Conservation (phyloP, 208 protist species). For the Phytomonas sp. region DNA sequence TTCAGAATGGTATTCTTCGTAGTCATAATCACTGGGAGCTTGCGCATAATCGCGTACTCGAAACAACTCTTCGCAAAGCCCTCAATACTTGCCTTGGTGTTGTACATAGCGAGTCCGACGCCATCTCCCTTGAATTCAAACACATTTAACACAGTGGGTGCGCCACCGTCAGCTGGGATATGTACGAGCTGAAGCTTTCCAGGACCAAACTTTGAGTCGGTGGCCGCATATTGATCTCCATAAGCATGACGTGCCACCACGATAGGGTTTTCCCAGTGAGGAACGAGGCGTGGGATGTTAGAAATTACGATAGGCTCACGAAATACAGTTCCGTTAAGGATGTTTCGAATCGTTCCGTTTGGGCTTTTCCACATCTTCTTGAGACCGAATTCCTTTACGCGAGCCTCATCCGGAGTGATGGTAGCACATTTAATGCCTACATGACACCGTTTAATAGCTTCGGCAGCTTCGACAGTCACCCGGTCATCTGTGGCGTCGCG, state of each 20-base stretch:
- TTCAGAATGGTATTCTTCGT: conserved; percentile 99
- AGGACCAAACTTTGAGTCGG: conserved; percentile 80
- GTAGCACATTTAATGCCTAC: conserved; percentile 98
- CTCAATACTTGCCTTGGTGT: conserved; percentile 93
- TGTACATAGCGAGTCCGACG: conserved; percentile 96
- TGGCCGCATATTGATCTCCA: conserved; percentile 96
- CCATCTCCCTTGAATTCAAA: conserved; percentile 82
- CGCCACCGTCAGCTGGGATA: conserved; percentile 79
- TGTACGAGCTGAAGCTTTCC: conserved; percentile 92
- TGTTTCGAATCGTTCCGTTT: conserved; percentile 98
- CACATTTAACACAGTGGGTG: conserved; percentile 59
- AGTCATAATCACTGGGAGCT: conserved; percentile 90
- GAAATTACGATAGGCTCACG: conserved; percentile 95
- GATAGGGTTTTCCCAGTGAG: conserved; percentile 93
- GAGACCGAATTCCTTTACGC: conserved; percentile 95
- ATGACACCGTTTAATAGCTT: conserved; percentile 91
- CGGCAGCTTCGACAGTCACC: conserved; percentile 92
- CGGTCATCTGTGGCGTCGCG: conserved; percentile 94
- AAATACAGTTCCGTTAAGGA: conserved; percentile 97
- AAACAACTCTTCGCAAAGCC: conserved; percentile 94
- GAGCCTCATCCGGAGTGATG: conserved; percentile 96
- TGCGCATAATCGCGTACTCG: conserved; percentile 87
- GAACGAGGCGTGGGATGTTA: conserved; percentile 89
- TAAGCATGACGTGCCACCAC: conserved; percentile 95
- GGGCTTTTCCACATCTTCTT: conserved; percentile 98